Evolutionary conservation across 306 rosid species (phyloP).

Genomic region (Cucurbita ficifolia): DNA sequence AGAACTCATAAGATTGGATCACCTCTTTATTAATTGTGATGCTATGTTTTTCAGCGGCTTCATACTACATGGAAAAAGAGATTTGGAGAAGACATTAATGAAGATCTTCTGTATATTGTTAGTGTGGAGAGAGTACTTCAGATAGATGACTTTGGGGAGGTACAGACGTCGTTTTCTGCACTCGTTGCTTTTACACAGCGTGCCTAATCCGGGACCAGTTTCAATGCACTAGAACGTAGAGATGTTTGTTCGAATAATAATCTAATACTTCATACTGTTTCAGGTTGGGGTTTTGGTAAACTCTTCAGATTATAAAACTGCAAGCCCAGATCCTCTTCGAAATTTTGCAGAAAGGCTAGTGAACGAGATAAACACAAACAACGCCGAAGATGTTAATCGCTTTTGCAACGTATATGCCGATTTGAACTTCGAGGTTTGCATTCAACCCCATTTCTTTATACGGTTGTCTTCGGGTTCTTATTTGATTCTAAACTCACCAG

Average conservation of each 20-base stretch:
- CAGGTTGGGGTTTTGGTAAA: constrained; percentile 63
- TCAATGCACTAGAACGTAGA: background rate
- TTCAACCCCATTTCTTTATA: background rate
- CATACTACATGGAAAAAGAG: constrained; percentile 55
- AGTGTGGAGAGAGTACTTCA: constrained; percentile 60
- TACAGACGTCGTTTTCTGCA: constrained; percentile 5
- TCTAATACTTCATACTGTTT: constrained; percentile 8
- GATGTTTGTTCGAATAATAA: background rate
- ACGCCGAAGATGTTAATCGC: constrained; percentile 61
- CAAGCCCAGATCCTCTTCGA: constrained; percentile 87
- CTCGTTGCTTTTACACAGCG: background rate
- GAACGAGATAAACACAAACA: constrained; percentile 61
- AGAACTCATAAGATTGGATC: background rate
- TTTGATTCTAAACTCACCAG: background rate
- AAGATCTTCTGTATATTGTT: constrained; percentile 48
- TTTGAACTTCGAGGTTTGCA: constrained; percentile 61
- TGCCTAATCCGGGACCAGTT: background rate
- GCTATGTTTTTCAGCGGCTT: constrained; percentile 33
- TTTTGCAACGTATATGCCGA: constrained; percentile 72
- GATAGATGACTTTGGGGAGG: constrained; percentile 81
- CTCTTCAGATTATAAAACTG: constrained; percentile 49
- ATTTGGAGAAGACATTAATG: constrained; percentile 68
- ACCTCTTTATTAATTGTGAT: background rate
- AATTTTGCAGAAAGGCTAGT: constrained; percentile 58
- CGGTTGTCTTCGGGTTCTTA: background rate